A percentile compares a stretch with the other conserved stretches of the same genome.
These are phyloP conservation scores for Ballota nigra DNA, from an alignment of 257 asterid species.

Conservation along the genomic window DNA sequence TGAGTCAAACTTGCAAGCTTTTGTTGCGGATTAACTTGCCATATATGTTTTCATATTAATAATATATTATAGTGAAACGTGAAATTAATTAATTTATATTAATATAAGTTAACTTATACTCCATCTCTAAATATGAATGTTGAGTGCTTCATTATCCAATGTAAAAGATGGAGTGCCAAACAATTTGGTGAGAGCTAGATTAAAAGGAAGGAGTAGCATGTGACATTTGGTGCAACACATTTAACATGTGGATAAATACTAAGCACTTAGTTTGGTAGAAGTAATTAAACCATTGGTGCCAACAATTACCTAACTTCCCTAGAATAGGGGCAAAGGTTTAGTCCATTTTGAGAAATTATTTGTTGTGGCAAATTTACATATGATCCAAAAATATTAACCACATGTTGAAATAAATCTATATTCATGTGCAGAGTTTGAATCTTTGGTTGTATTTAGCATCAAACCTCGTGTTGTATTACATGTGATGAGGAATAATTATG, in stretches of 20 bases:
- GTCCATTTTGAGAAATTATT: neutral
- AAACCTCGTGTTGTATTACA: neutral
- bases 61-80: no score
- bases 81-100: no score
- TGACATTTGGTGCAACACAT: constrained; percentile 12
- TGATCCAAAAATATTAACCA: constrained; percentile 11
- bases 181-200: neutral
- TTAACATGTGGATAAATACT: constrained; percentile 19
- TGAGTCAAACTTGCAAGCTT: no score
- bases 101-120: no score
- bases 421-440: neutral
- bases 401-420: neutral
- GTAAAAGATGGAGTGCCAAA: neutral
- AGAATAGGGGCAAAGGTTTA: neutral
- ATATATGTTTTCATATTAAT: no score
- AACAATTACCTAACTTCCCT: constrained; percentile 24
- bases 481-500: neutral
- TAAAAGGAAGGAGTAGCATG: neutral
- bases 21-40: no score
- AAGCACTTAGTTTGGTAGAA: constrained; percentile 21
- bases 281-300: constrained; percentile 10
- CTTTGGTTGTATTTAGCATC: neutral
- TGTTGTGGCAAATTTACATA: neutral
- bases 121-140: neutral
- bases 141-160: neutral